Evolutionary conservation across 116 monocot species (phyloP).

Genomic region (Iris pallida): DNA sequence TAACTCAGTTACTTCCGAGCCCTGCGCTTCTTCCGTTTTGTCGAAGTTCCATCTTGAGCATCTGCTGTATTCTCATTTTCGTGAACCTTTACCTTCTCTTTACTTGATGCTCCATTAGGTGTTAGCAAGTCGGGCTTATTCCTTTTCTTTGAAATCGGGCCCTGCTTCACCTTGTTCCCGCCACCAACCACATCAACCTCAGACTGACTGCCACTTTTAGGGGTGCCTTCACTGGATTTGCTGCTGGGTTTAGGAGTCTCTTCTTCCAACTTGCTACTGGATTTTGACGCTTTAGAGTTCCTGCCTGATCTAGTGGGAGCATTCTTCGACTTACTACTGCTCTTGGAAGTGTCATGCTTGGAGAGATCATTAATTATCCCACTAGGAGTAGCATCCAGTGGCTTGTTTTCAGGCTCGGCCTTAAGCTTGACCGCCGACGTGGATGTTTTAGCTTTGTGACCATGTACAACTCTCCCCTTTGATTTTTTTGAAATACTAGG

Average conservation of each 20-base stretch:
- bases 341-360: constrained; percentile 5
- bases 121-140: neutral
- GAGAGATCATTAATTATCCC: neutral
- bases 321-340: constrained; percentile 1
- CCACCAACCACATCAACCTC: neutral
- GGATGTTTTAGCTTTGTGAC: neutral
- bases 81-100: constrained; percentile 16
- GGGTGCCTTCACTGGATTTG: constrained; percentile 5
- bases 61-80: neutral
- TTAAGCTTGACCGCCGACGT: neutral
- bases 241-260: constrained; percentile 6
- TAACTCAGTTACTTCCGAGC: neutral
- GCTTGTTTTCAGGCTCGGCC: neutral
- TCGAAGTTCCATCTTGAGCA: constrained; percentile 4
- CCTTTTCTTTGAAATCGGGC: neutral
- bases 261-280: neutral
- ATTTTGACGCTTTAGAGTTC: neutral
- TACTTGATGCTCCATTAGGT: constrained; percentile 4
- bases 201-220: constrained; percentile 1
- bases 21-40: constrained; percentile 22
- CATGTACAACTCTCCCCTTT: constrained; percentile 9
- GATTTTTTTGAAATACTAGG: constrained; percentile 11
- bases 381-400: neutral
- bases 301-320: neutral
- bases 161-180: neutral